A percentile compares a stretch with the other conserved stretches of the same genome.
These are phyloP conservation scores for Penicillium sp. DNA, from an alignment of 2,329 filamentous ascomycete genomes.

Conservation along the genomic window DNA sequence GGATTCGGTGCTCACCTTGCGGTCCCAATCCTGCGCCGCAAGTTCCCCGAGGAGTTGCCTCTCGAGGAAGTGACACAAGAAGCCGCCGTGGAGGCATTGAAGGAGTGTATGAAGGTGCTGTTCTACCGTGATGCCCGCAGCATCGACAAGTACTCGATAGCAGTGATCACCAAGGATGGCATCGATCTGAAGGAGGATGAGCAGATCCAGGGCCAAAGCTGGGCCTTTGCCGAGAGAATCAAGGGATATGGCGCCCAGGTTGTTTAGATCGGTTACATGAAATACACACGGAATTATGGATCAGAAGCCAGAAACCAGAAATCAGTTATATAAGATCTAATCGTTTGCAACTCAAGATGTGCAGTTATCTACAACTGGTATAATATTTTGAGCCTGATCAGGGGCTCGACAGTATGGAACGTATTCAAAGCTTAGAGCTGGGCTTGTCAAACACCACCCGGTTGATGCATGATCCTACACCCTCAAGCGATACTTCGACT, in stretches of 20 bases:
- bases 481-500: conserved; percentile 68
- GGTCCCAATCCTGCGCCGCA: conserved; percentile 81
- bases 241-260: conserved; percentile 90
- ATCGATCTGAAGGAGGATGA: conserved; percentile 81
- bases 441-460: conserved; percentile 45
- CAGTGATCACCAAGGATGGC: conserved; percentile 84
- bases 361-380: conserved; percentile 1
- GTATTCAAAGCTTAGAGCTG: conserved; percentile 36
- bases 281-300: conserved; percentile 10
- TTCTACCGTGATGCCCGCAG: conserved; percentile 96
- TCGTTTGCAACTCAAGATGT: not conserved
- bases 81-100: conserved; percentile 75
- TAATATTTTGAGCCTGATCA: not conserved
- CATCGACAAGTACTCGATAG: conserved; percentile 87
- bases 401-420: no score
- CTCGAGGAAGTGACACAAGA: conserved; percentile 72
- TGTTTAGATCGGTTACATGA: conserved; percentile 37
- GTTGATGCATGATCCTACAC: conserved; percentile 60
- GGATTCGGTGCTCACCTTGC: conserved; percentile 93
- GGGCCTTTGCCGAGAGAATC: conserved; percentile 95
- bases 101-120: conserved; percentile 97
- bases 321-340: not conserved
- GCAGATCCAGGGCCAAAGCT: conserved; percentile 92
- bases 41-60: conserved; percentile 81
- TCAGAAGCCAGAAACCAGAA: not conserved